A percentile compares a stretch with the other conserved stretches of the same genome.
Evolutionary conservation across 805 yeast species (phyloP).

Genomic region (Metschnikowia gelsemii): DNA sequence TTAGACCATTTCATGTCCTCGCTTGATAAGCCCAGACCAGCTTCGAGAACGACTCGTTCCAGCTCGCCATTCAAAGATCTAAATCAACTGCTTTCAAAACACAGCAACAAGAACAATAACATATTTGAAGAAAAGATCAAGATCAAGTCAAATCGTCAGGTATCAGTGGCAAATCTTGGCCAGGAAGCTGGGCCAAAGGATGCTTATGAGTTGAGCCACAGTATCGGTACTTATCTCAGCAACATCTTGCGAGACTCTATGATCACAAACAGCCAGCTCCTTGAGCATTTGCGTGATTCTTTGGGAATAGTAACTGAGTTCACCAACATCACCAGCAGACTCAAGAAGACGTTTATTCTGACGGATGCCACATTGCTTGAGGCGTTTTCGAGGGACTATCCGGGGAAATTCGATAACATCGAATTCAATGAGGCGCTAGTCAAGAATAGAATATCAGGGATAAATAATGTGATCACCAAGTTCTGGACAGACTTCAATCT

Average conservation of each 20-base stretch:
- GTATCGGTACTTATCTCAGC: constrained; percentile 58
- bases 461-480: constrained; percentile 20
- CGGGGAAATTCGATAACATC: constrained; percentile 36
- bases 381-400: constrained; percentile 28
- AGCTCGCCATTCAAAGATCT: constrained; percentile 12
- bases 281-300: constrained; percentile 46
- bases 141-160: constrained; percentile 10
- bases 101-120: constrained; percentile 21
- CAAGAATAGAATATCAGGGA: constrained; percentile 12
- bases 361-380: constrained; percentile 49
- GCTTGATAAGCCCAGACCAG: constrained; percentile 10
- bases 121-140: constrained; percentile 26
- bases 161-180: constrained; percentile 8
- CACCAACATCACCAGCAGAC: constrained; percentile 49
- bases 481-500: constrained; percentile 19
- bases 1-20: constrained; percentile 12
- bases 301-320: constrained; percentile 48
- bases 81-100: constrained; percentile 14
- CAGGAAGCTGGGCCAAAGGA: constrained; percentile 7
- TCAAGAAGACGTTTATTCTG: constrained; percentile 52
- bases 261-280: constrained; percentile 56
- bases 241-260: constrained; percentile 64
- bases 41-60: constrained; percentile 7
- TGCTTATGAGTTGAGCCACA: constrained; percentile 34
- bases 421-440: constrained; percentile 38